Conservation (phyloP, 768 basidiomycete species). For the Daedaleopsis nitida region DNA sequence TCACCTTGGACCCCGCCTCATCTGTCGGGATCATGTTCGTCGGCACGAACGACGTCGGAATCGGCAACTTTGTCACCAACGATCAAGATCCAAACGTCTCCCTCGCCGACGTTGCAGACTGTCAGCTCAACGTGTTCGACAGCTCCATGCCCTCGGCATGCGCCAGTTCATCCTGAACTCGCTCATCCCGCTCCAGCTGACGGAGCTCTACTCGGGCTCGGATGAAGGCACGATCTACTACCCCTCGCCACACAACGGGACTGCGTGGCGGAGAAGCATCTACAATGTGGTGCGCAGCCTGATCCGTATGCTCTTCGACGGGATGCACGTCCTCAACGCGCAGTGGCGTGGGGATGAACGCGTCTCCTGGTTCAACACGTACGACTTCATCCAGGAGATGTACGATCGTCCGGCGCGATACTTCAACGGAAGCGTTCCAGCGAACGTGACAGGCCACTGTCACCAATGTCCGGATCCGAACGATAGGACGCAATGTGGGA, state of each 20-base stretch:
- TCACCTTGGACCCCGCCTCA: not conserved
- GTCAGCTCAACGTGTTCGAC: conserved; percentile 59
- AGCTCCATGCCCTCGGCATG: conserved; percentile 53
- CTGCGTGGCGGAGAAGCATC: conserved; percentile 25
- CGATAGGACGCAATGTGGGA: conserved; percentile 18
- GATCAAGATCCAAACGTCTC: conserved; percentile 46
- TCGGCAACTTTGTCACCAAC: conserved; percentile 52
- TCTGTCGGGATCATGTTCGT: conserved; percentile 46
- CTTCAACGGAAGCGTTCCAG: conserved; percentile 61
- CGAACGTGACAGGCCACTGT: conserved; percentile 56
- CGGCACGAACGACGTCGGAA: conserved; percentile 55
- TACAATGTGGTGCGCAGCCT: conserved; percentile 17
- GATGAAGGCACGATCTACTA: conserved; percentile 31
- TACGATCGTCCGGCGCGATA: conserved; percentile 49
- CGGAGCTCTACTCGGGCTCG: conserved; percentile 26
- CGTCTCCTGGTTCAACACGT: conserved; percentile 49
- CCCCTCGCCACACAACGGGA: conserved; percentile 27
- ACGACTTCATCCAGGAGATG: conserved; percentile 61
- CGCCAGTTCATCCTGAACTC: conserved; percentile 46
- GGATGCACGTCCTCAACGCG: conserved; percentile 16
- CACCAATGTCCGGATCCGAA: conserved; percentile 47
- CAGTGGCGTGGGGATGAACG: not conserved
- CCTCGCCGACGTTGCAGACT: conserved; percentile 53
- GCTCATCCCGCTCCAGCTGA: conserved; percentile 28
- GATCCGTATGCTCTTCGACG: conserved; percentile 51